These are phyloP conservation scores for Novakomyces olei DNA, from an alignment of 805 yeast genomes.

Conservation along the genomic window DNA sequence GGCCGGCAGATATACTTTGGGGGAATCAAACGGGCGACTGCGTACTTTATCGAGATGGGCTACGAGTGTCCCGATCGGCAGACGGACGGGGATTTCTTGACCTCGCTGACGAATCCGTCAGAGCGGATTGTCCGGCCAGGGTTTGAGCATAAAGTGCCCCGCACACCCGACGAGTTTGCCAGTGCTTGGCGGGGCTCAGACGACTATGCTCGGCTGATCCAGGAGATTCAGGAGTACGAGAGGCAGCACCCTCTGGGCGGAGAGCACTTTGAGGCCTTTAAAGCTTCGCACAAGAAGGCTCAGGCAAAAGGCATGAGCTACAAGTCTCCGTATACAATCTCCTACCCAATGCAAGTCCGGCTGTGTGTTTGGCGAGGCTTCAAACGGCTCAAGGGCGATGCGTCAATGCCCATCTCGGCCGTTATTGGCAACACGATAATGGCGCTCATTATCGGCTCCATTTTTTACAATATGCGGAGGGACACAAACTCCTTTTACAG, in stretches of 20 bases:
- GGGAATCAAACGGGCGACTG: slow-evolving; percentile 23
- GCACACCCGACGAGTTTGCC: slow-evolving; percentile 26
- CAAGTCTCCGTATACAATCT: slow-evolving; percentile 24
- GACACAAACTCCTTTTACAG: slow-evolving; percentile 34
- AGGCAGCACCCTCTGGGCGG: slow-evolving; percentile 13
- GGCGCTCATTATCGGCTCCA: slow-evolving; percentile 39
- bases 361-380: background rate
- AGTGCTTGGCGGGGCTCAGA: slow-evolving; percentile 29
- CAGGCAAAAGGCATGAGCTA: slow-evolving; percentile 19
- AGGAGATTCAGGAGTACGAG: slow-evolving; percentile 22
- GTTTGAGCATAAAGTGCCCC: slow-evolving; percentile 28
- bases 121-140: slow-evolving; percentile 27
- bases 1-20: slow-evolving; percentile 38
- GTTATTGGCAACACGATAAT: slow-evolving; percentile 18
- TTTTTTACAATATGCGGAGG: slow-evolving; percentile 31
- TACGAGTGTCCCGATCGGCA: slow-evolving; percentile 33
- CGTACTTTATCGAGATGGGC: slow-evolving; percentile 32
- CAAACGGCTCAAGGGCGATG: background rate
- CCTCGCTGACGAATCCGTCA: slow-evolving; percentile 31
- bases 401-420: background rate
- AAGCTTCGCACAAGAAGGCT: slow-evolving; percentile 16
- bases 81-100: slow-evolving; percentile 37
- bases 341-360: slow-evolving; percentile 26
- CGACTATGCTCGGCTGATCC: slow-evolving; percentile 20
- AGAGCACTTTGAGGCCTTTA: slow-evolving; percentile 11